phyloP scores from a whole-genome alignment of 192 early-diverging fungal genomes.

The Backusella circina region DNA sequence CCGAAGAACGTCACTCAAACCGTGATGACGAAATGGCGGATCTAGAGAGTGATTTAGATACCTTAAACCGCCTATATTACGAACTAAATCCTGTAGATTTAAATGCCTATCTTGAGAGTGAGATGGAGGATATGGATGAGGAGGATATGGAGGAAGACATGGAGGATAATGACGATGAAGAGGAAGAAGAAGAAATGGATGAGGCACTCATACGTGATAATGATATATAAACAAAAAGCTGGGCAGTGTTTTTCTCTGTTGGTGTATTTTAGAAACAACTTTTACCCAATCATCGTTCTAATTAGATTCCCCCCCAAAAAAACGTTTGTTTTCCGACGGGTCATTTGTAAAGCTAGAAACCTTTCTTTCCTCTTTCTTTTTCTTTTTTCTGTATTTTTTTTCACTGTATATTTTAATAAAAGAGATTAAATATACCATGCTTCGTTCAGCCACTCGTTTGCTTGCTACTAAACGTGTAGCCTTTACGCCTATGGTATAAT shows the following conservation, averaged over 20 bases:
- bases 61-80: conserved; percentile 7
- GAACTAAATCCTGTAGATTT: conserved; percentile 8
- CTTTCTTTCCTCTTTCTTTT: neutral
- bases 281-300: neutral
- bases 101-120: neutral
- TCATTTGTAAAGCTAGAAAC: neutral
- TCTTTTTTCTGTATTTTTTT: neutral
- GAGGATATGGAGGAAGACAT: conserved; percentile 7
- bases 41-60: conserved; percentile 19
- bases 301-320: neutral
- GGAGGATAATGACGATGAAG: conserved; percentile 2
- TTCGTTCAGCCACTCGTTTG: conserved; percentile 33
- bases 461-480: conserved; percentile 22
- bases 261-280: conserved; percentile 7
- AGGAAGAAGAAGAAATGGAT: neutral
- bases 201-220: neutral
- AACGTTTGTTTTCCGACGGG: neutral
- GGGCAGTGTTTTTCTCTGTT: neutral
- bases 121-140: neutral
- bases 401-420: conserved; percentile 7
- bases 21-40: conserved; percentile 23
- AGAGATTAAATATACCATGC: conserved; percentile 15
- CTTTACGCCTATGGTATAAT: conserved; percentile 14
- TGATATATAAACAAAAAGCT: conserved; percentile 1
- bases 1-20: conserved; percentile 15